A percentile compares a stretch with the other conserved stretches of the same genome.
Evolutionary conservation across 2,329 filamentous ascomycete genomes (phyloP).

Genomic region (Aspergillus udagawae): DNA sequence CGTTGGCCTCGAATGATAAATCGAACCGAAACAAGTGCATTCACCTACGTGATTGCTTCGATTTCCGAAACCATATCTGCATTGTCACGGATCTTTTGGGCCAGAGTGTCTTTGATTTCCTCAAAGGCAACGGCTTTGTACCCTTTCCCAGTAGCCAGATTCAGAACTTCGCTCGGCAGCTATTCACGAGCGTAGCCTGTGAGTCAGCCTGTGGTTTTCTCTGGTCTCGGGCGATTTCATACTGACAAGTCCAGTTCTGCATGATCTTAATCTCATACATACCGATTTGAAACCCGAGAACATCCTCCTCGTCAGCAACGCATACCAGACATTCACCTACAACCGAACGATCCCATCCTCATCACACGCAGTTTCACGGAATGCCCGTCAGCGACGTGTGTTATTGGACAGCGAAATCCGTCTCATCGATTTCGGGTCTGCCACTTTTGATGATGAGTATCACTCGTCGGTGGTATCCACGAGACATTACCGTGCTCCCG

Average conservation of each 20-base stretch:
- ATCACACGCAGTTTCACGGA: conserved; percentile 54
- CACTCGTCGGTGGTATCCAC: conserved; percentile 66
- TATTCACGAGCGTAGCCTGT: conserved; percentile 98
- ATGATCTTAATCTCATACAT: conserved; percentile 95
- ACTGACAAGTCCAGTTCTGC: conserved; percentile 62
- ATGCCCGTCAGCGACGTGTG: conserved; percentile 59
- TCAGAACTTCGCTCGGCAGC: conserved; percentile 89
- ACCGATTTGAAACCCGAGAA: conserved; percentile 72
- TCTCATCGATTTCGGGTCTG: conserved; percentile 64
- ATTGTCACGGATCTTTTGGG: conserved; percentile 74
- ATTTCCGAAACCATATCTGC: conserved; percentile 96
- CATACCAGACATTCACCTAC: conserved; percentile 66
- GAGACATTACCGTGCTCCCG: conserved; percentile 62
- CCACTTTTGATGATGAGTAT: conserved; percentile 66
- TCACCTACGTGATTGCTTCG: conserved; percentile 92
- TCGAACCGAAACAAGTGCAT: conserved; percentile 95
- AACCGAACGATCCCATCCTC: conserved; percentile 64
- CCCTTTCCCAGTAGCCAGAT: conserved; percentile 99
- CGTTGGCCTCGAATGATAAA: conserved; percentile 83
- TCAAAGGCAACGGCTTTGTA: conserved; percentile 92
- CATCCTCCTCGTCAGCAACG: conserved; percentile 61
- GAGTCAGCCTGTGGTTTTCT: conserved; percentile 44
- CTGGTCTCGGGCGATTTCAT: conserved; percentile 8
- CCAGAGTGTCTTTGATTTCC: conserved; percentile 96
- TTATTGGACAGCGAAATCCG: conserved; percentile 63